Conservation (phyloP, 179 eudicot species). For the Beta macrorhiza region DNA sequence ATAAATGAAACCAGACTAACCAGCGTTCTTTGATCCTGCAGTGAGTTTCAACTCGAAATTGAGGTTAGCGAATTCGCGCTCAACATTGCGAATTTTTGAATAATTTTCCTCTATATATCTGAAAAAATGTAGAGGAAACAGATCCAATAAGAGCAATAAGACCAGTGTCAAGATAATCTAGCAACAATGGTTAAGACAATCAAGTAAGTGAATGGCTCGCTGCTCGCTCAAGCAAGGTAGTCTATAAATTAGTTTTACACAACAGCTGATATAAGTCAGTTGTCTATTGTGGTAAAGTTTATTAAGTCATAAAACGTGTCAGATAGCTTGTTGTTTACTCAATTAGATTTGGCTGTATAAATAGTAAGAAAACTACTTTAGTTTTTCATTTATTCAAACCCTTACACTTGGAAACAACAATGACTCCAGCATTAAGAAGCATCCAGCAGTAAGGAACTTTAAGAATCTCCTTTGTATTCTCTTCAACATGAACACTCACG, state of each 20-base stretch:
- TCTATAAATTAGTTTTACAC: background rate
- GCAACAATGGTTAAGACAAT: background rate
- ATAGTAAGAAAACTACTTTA: background rate
- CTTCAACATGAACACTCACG: background rate
- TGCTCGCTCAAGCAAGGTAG: background rate
- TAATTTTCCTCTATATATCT: constrained; percentile 93
- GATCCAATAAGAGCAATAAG: background rate
- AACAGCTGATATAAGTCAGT: background rate
- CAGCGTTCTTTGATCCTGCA: constrained; percentile 94
- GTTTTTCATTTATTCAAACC: background rate
- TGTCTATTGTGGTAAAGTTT: background rate
- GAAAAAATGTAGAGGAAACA: constrained; percentile 17
- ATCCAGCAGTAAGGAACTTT: background rate
- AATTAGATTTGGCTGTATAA: background rate
- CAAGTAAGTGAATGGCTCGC: background rate
- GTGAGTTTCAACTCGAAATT: constrained; percentile 87
- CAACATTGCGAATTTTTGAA: constrained; percentile 93
- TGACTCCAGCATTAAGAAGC: background rate
- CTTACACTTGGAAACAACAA: background rate
- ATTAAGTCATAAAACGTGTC: background rate
- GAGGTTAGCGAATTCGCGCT: constrained; percentile 75
- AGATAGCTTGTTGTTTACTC: background rate
- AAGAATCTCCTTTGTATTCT: background rate
- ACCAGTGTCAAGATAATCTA: background rate
- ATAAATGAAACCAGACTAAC: constrained; percentile 32